phyloP scores from a whole-genome alignment of 31 red algal species.

The Porphyra umbilicalis region DNA sequence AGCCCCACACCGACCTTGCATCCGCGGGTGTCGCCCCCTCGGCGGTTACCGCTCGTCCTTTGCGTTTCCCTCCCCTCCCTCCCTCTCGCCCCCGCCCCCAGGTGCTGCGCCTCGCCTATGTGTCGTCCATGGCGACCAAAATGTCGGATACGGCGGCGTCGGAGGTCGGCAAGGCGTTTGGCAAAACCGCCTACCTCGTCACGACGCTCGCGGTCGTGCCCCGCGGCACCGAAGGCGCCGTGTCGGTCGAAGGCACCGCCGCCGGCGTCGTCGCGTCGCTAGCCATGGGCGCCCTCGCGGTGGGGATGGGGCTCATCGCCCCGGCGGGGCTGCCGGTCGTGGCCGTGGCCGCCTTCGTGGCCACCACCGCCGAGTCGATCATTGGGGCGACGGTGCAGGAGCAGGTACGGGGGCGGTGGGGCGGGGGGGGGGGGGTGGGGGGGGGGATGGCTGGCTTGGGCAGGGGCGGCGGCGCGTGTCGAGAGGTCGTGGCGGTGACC shows the following conservation, averaged over 20 bases:
- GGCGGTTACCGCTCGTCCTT: no score
- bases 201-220: slow-evolving; percentile 70
- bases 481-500: no score
- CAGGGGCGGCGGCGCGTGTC: no score
- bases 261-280: slow-evolving; percentile 46
- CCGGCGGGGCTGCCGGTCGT: slow-evolving; percentile 15
- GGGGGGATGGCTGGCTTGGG: neutral
- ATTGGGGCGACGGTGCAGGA: slow-evolving; percentile 82
- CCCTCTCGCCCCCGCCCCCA: neutral
- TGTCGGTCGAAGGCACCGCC: slow-evolving; percentile 85
- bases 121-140: slow-evolving; percentile 77
- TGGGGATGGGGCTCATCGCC: slow-evolving; percentile 34
- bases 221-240: slow-evolving; percentile 87
- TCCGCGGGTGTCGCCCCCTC: no score
- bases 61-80: no score
- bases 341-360: slow-evolving; percentile 54
- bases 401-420: slow-evolving; percentile 2
- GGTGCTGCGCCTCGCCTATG: slow-evolving; percentile 49
- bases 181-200: slow-evolving; percentile 69
- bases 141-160: slow-evolving; percentile 74
- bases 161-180: slow-evolving; percentile 98
- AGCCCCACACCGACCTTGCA: no score
- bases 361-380: slow-evolving; percentile 72
- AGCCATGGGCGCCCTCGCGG: slow-evolving; percentile 36
- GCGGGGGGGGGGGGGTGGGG: neutral